Base-by-base conservation (phyloP, 345 rosid species). In the Citrus hindsii region DNA sequence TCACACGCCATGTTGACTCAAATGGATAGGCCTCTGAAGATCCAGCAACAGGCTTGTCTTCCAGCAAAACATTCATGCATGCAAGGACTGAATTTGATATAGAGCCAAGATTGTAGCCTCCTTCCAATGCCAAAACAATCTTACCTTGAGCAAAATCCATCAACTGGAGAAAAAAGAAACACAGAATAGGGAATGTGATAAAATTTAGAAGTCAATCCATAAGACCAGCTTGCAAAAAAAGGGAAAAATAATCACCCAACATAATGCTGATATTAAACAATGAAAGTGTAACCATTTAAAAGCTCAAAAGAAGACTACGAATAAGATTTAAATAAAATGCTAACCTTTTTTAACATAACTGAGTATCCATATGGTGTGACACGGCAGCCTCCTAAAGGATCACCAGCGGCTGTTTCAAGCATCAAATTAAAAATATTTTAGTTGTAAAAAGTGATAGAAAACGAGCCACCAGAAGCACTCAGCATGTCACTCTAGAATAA, bases 361-460 rank as follows among this genome's bases (percentile, higher is more conserved):
- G 99, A 88, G 79, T 93, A 95, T 77, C 98, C 99, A 81, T 86
- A 86, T 28, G 99, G 97, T 28, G 99, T 92, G 67, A 95, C 80
- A 28, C 84, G 73, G 77, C 99, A 95, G 64, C 98, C 94, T 46
- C 99, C 99, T 9, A 93, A 88, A 73, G 99, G 97, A 88, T 95
- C 99, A 79, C 88, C 85, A 67, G 78, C 76, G 67, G 99, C 99
- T 95, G 93, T 81, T 76, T 70, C 79, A 88, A 76, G 67, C 74
- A 81, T 56, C 72, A 33, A 10, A 69, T 27, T 53, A 22, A n/a
- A n/a, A 66, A 78, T 30, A 74, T 63, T 69, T 32, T 27, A 40
- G n/a, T 27, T 32, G 33, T 4, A 75, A 19, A 75, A 42, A 48
- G 27, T 22, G 21, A 56, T 59, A 14, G 1, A 21, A 53, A 30